Conservation (phyloP, 768 basidiomycete species). For the Cystoderma amianthinum region DNA sequence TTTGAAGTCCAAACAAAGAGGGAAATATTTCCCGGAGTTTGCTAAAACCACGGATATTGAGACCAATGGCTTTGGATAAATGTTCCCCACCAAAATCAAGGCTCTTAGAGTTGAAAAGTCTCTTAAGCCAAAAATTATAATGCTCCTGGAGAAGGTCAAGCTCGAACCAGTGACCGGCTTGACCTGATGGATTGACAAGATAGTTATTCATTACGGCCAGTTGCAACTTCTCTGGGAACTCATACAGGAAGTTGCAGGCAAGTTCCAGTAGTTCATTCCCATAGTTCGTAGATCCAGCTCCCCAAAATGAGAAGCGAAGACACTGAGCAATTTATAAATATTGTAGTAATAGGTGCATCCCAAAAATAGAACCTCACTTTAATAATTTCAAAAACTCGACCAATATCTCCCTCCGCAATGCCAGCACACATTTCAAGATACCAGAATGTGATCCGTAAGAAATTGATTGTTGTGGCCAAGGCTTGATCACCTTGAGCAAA, state of each 20-base stretch:
- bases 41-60: no score
- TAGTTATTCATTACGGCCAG: conserved; percentile 9
- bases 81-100: not conserved
- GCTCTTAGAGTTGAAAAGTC: conserved; percentile 3
- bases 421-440: no score
- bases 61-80: no score
- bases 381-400: no score
- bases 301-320: conserved; percentile 10
- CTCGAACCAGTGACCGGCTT: conserved; percentile 6
- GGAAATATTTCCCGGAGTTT: no score
- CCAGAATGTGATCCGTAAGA: no score
- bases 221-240: conserved; percentile 5
- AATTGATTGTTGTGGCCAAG: no score
- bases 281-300: conserved; percentile 10
- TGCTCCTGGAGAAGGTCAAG: conserved; percentile 13
- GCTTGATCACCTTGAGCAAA: no score
- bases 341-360: no score
- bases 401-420: no score
- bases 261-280: conserved; percentile 13
- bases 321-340: no score
- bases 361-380: no score
- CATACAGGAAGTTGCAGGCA: conserved; percentile 10
- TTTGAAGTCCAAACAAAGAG: not conserved
- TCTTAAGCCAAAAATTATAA: conserved; percentile 10
- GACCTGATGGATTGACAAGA: conserved; percentile 10